Percentiles rank a stretch among this genome's conserved stretches.
Evolutionary conservation across 768 basidiomycete genomes (phyloP).

Genomic region (Hirschioporus abietinus): DNA sequence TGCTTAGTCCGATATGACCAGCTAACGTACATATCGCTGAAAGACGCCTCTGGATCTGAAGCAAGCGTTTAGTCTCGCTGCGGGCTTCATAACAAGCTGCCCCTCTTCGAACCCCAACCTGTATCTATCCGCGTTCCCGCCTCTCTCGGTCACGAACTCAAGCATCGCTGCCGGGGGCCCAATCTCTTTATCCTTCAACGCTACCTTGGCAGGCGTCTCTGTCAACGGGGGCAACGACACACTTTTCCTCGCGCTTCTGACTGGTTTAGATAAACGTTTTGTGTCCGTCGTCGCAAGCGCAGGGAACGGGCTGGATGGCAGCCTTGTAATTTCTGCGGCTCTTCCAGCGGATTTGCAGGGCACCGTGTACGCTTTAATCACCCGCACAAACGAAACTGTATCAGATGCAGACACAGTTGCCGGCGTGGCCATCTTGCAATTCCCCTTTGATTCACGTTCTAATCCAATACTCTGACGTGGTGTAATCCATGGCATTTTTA

Average conservation of each 20-base stretch:
- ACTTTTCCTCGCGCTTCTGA: slow-evolving; percentile 42
- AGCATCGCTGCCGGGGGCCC: slow-evolving; percentile 23
- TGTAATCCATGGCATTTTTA: no score
- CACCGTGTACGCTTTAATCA: slow-evolving; percentile 47
- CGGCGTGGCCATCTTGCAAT: slow-evolving; percentile 45
- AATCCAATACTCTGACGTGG: neutral
- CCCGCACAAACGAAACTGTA: slow-evolving; percentile 30
- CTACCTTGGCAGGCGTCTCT: slow-evolving; percentile 16
- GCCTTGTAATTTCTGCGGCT: slow-evolving; percentile 24
- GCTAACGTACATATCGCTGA: neutral
- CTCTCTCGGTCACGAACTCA: slow-evolving; percentile 31
- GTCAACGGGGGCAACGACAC: slow-evolving; percentile 10
- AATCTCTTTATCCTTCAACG: slow-evolving; percentile 24
- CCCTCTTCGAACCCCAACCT: slow-evolving; percentile 46
- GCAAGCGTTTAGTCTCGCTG: slow-evolving; percentile 36
- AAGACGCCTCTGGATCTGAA: slow-evolving; percentile 33
- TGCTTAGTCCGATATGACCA: no score
- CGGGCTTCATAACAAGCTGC: slow-evolving; percentile 46
- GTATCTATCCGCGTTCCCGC: slow-evolving; percentile 47
- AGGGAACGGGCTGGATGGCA: slow-evolving; percentile 24
- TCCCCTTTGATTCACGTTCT: slow-evolving; percentile 15
- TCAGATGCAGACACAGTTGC: slow-evolving; percentile 48
- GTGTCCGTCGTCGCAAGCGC: slow-evolving; percentile 36
- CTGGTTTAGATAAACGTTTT: slow-evolving; percentile 36
- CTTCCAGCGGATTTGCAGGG: slow-evolving; percentile 43